Evolutionary conservation across 2,329 filamentous ascomycete species (phyloP).

Genomic region (Aureobasidium sp.): DNA sequence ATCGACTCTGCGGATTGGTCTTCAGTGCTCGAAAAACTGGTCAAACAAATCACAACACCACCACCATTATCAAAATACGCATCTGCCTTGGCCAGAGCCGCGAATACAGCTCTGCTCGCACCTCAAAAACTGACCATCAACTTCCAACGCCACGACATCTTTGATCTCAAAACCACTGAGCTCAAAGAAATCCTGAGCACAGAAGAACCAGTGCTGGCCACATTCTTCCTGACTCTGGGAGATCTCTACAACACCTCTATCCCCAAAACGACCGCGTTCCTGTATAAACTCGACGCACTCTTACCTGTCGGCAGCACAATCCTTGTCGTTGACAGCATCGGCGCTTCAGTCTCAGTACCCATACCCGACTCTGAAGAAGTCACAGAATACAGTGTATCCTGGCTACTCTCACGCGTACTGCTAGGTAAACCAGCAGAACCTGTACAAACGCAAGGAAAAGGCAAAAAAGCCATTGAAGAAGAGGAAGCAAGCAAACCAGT

Average conservation of each 20-base stretch:
- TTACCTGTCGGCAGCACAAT: neutral
- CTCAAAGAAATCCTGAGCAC: neutral
- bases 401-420: neutral
- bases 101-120: neutral
- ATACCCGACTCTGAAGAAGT: neutral
- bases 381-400: neutral
- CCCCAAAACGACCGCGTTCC: neutral
- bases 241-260: slow-evolving; percentile 2
- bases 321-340: neutral
- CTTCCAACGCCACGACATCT: neutral
- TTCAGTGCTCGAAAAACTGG: neutral
- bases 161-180: neutral
- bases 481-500: neutral
- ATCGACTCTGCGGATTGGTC: slow-evolving; percentile 9
- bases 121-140: neutral
- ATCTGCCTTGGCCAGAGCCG: neutral
- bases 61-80: slow-evolving; percentile 11
- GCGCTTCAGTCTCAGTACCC: neutral
- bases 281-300: neutral
- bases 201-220: neutral
- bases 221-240: neutral
- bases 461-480: neutral
- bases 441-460: neutral
- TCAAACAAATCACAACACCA: neutral
- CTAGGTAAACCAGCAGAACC: neutral